Percentiles rank a stretch among this genome's conserved stretches.
Evolutionary conservation across 371 early-diverging fungal genomes (phyloP).

Genomic region (Apophysomyces sp.): DNA sequence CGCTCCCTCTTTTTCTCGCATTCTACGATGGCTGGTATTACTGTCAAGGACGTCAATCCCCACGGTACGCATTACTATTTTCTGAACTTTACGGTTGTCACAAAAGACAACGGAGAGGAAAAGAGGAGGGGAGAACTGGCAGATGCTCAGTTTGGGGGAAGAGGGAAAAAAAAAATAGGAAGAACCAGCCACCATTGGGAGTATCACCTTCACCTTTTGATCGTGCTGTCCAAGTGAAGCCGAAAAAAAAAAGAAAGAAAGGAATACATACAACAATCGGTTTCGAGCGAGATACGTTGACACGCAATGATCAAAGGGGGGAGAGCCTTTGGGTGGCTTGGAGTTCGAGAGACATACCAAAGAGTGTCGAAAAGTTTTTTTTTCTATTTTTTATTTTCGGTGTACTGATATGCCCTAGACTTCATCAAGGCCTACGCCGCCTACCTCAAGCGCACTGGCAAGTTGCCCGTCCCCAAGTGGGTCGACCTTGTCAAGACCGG

Average conservation of each 20-base stretch:
- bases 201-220: not conserved
- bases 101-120: slow-evolving; percentile 5
- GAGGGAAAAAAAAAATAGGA: not conserved
- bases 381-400: slow-evolving; percentile 8
- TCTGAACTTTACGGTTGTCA: not conserved
- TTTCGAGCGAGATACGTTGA: not conserved
- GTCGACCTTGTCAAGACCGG: slow-evolving; percentile 98
- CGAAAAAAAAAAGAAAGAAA: not conserved
- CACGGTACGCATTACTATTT: slow-evolving; percentile 54
- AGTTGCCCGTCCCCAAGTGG: slow-evolving; percentile 98
- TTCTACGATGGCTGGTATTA: slow-evolving; percentile 69
- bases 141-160: not conserved
- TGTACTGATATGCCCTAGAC: slow-evolving; percentile 18
- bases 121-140: not conserved
- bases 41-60: slow-evolving; percentile 97
- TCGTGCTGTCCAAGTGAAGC: not conserved
- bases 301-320: not conserved
- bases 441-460: slow-evolving; percentile 97
- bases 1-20: slow-evolving; percentile 18
- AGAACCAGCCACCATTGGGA: not conserved
- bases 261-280: not conserved
- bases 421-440: slow-evolving; percentile 98
- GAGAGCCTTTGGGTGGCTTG: slow-evolving; percentile 21
- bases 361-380: not conserved
- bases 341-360: slow-evolving; percentile 3